These are phyloP conservation scores for Microdochium nivale DNA, from an alignment of 2,329 filamentous ascomycete species.

Conservation along the genomic window DNA sequence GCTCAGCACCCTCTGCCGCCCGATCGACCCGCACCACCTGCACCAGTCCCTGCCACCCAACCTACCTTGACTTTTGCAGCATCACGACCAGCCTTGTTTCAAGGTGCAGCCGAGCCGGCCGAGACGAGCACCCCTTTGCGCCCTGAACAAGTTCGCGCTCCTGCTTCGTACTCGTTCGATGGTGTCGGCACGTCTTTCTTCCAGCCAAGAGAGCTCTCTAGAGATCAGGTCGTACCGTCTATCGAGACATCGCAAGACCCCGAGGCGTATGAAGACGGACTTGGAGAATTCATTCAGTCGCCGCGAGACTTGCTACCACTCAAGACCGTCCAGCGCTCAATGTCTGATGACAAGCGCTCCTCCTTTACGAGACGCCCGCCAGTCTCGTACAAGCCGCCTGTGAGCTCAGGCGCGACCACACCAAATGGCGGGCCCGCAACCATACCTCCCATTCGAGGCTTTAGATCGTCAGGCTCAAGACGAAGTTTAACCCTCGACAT, in stretches of 20 bases:
- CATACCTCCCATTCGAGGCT: slow-evolving; percentile 46
- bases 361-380: slow-evolving; percentile 34
- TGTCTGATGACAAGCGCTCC: slow-evolving; percentile 40
- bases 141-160: slow-evolving; percentile 27
- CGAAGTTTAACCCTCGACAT: slow-evolving; percentile 46
- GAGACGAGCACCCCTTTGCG: slow-evolving; percentile 20
- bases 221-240: slow-evolving; percentile 2
- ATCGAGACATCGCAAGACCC: slow-evolving; percentile 8
- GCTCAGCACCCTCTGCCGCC: neutral
- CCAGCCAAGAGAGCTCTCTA: slow-evolving; percentile 13
- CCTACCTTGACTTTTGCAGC: neutral
- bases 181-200: slow-evolving; percentile 20
- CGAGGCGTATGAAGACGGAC: slow-evolving; percentile 17
- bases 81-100: neutral
- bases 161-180: slow-evolving; percentile 27
- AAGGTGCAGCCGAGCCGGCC: slow-evolving; percentile 11
- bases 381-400: slow-evolving; percentile 38
- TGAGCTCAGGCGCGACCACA: slow-evolving; percentile 13
- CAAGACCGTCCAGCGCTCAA: slow-evolving; percentile 31
- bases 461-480: slow-evolving; percentile 48
- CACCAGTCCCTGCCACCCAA: neutral
- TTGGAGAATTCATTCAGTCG: slow-evolving; percentile 27
- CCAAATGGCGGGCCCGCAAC: slow-evolving; percentile 17
- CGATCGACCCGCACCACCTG: neutral
- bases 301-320: slow-evolving; percentile 39